phyloP scores from a whole-genome alignment of 1,139 yeast genomes.

The Zygosaccharomyces sapae region DNA sequence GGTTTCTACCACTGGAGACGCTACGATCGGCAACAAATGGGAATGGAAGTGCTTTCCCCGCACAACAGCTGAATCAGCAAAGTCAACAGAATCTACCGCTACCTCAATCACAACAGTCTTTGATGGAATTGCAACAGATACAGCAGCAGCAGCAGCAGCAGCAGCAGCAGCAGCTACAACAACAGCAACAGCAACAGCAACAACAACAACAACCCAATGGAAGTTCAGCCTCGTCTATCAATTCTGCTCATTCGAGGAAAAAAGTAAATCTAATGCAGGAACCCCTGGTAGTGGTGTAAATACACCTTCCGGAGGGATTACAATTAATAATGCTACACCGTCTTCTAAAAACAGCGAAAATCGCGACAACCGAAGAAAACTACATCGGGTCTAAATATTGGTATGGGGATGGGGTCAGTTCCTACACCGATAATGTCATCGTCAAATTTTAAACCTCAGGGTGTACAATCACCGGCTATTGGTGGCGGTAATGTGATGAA shows the following conservation, averaged over 20 bases:
- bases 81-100: neutral
- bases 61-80: constrained; percentile 1
- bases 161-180: too few species aligned
- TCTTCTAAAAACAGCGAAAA: constrained; percentile 31
- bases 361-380: constrained; percentile 32
- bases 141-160: constrained; percentile 13
- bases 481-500: neutral
- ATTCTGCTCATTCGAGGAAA: constrained; percentile 11
- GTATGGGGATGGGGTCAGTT: constrained; percentile 5
- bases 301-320: constrained; percentile 19
- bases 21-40: constrained; percentile 10
- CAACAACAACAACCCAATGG: constrained; percentile 18
- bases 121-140: constrained; percentile 14
- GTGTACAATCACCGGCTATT: constrained; percentile 2
- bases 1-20: constrained; percentile 29
- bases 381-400: constrained; percentile 7
- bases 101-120: too few species aligned
- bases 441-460: constrained; percentile 5
- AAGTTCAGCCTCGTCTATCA: constrained; percentile 8
- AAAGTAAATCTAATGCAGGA: constrained; percentile 27
- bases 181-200: too few species aligned
- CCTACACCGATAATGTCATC: constrained; percentile 5
- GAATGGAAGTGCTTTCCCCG: neutral
- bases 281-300: constrained; percentile 28
- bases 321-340: constrained; percentile 17